Conservation (phyloP, 108 stramenopile genomes). For the Skeletonema potamos region DNA sequence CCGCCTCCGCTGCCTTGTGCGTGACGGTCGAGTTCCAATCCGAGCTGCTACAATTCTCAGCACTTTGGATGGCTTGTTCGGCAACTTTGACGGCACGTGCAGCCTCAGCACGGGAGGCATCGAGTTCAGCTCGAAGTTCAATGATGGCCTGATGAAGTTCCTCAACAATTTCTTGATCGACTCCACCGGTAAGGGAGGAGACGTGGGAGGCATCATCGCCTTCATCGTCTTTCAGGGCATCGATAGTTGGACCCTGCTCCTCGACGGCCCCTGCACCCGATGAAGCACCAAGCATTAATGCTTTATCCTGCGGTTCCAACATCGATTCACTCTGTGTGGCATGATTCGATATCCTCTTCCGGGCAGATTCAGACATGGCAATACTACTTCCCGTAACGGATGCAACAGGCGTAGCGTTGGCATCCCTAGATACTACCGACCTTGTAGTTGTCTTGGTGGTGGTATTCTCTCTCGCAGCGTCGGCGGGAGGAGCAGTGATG, state of each 20-base stretch:
- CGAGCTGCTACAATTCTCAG: slow-evolving; percentile 74
- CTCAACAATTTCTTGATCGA: slow-evolving; percentile 90
- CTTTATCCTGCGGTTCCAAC: slow-evolving; percentile 32
- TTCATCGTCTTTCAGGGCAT: slow-evolving; percentile 15
- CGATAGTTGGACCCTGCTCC: slow-evolving; percentile 3
- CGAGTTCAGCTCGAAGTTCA: slow-evolving; percentile 73
- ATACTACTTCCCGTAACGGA: neutral
- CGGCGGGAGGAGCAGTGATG: neutral
- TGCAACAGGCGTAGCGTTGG: neutral
- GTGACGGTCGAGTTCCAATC: slow-evolving; percentile 90
- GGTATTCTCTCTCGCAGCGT: neutral
- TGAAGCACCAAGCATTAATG: neutral
- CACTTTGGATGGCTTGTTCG: slow-evolving; percentile 90
- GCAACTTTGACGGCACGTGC: slow-evolving; percentile 89
- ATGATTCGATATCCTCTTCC: slow-evolving; percentile 40
- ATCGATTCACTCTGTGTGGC: slow-evolving; percentile 32
- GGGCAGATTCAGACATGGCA: slow-evolving; percentile 42
- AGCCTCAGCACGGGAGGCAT: slow-evolving; percentile 84
- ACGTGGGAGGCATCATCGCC: slow-evolving; percentile 62
- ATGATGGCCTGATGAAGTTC: slow-evolving; percentile 83
- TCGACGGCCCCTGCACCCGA: neutral
- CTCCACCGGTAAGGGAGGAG: slow-evolving; percentile 86
- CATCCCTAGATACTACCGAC: neutral
- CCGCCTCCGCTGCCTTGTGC: slow-evolving; percentile 90
- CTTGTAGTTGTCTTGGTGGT: neutral